These are phyloP conservation scores for Ophiostoma tasmaniense DNA, from an alignment of 2,329 filamentous ascomycete species.

Conservation along the genomic window DNA sequence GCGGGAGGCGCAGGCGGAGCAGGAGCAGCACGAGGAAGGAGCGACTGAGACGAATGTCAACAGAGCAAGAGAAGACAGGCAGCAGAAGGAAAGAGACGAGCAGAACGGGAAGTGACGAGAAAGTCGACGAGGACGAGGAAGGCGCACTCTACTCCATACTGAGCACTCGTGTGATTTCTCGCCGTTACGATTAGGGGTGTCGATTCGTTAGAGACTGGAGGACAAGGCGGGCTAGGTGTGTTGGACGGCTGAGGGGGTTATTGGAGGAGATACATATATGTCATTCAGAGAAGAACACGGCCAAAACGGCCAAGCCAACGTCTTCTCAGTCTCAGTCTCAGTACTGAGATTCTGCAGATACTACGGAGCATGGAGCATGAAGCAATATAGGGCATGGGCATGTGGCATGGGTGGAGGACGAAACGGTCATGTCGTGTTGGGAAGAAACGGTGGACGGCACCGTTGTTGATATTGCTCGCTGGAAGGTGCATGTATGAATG, in stretches of 20 bases:
- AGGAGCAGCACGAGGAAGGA: conserved; percentile 7
- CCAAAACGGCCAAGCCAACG: conserved; percentile 9
- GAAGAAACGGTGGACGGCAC: not conserved
- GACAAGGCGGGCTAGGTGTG: not conserved
- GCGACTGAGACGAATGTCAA: conserved; percentile 9
- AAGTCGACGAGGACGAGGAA: not conserved
- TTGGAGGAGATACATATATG: not conserved
- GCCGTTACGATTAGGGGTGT: not conserved
- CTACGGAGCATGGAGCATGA: too few relatives aligned
- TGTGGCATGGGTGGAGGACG: not conserved
- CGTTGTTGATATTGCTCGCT: not conserved
- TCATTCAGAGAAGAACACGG: not conserved
- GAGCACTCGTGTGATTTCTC: not conserved
- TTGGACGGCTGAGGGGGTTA: not conserved
- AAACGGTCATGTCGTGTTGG: not conserved
- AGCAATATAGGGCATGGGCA: not conserved
- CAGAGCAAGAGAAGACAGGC: not conserved
- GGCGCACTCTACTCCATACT: too few relatives aligned
- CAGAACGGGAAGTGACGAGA: not conserved
- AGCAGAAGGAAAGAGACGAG: not conserved
- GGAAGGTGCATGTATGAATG: not conserved
- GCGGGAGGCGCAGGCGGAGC: not conserved
- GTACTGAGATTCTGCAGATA: too few relatives aligned
- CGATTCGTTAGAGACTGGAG: not conserved
- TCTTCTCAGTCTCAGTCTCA: too few relatives aligned